These are phyloP conservation scores for Pseudotulostoma volvatum DNA, from an alignment of 495 filamentous ascomycete species.

Conservation along the genomic window DNA sequence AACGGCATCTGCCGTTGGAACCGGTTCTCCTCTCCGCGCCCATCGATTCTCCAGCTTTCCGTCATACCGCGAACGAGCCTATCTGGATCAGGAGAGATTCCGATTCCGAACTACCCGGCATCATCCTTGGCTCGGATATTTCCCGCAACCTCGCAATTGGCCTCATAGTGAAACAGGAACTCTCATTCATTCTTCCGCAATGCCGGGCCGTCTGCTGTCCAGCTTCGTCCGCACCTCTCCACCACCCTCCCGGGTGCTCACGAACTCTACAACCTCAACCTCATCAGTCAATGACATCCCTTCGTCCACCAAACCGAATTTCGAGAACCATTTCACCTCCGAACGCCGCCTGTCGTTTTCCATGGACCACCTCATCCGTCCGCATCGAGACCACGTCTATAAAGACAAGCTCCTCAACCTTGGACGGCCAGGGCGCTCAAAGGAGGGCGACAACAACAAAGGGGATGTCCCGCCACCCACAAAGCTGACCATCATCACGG, in stretches of 20 bases:
- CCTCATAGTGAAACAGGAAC: no score
- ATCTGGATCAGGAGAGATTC: no score
- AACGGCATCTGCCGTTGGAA: no score
- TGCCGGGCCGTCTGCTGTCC: constrained; percentile 33
- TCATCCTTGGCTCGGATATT: no score
- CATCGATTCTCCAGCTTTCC: no score
- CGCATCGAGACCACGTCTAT: constrained; percentile 23
- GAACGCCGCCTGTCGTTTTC: constrained; percentile 29
- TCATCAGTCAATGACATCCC: constrained; percentile 29
- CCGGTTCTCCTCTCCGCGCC: no score
- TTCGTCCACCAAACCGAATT: constrained; percentile 4
- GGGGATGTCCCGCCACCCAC: constrained; percentile 23
- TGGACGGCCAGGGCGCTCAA: constrained; percentile 23
- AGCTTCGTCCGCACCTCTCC: constrained; percentile 27
- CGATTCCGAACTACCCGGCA: no score
- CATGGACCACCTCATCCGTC: constrained; percentile 31
- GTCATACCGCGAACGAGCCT: no score
- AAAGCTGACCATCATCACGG: constrained; percentile 61
- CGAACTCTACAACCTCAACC: constrained; percentile 19
- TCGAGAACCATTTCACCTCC: constrained; percentile 22
- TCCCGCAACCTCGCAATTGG: no score
- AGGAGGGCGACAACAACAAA: constrained; percentile 20
- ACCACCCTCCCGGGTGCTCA: constrained; percentile 13
- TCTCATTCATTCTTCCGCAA: constrained; percentile 3
- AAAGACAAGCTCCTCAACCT: constrained; percentile 28